These are phyloP conservation scores for Exophiala spinifera DNA, from an alignment of 2,329 filamentous ascomycete genomes.

Conservation along the genomic window DNA sequence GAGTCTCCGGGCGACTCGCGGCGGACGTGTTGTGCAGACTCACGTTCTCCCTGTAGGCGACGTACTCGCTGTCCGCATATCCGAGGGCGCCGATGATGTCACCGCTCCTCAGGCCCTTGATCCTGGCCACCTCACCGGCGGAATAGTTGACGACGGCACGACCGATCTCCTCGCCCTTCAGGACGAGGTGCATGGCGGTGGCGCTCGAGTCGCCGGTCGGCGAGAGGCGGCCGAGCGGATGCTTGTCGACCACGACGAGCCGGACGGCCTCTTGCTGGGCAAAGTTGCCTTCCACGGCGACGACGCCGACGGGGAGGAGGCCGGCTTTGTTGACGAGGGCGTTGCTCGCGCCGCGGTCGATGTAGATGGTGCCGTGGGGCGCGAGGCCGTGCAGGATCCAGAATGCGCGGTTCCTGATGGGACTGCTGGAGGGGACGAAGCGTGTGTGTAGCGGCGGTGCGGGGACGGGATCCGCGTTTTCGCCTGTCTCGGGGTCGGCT, in stretches of 20 bases:
- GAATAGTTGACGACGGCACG: conserved; percentile 90
- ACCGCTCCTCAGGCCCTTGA: conserved; percentile 77
- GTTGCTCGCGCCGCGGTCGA: conserved; percentile 81
- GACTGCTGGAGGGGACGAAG: conserved; percentile 79
- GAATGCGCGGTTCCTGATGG: conserved; percentile 91
- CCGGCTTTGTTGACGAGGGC: conserved; percentile 81
- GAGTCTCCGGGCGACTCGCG: conserved; percentile 26
- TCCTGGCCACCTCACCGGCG: conserved; percentile 75
- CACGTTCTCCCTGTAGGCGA: conserved; percentile 83
- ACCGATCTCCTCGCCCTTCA: conserved; percentile 68
- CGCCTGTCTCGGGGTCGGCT: conserved; percentile 15
- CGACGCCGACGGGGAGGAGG: conserved; percentile 82
- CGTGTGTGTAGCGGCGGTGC: conserved; percentile 77
- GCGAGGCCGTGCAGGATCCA: conserved; percentile 92
- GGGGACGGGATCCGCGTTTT: conserved; percentile 28
- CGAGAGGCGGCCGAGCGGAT: conserved; percentile 36
- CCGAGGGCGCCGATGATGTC: conserved; percentile 79
- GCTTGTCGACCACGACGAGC: conserved; percentile 71
- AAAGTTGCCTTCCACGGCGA: conserved; percentile 85
- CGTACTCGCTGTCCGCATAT: conserved; percentile 92
- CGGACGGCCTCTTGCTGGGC: conserved; percentile 89
- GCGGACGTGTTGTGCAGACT: conserved; percentile 52
- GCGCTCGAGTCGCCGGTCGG: conserved; percentile 22
- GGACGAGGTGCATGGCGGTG: conserved; percentile 18
- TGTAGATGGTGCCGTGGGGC: conserved; percentile 86